Evolutionary conservation across 768 basidiomycete genomes (phyloP).

Genomic region (Pulveroboletus sp.): DNA sequence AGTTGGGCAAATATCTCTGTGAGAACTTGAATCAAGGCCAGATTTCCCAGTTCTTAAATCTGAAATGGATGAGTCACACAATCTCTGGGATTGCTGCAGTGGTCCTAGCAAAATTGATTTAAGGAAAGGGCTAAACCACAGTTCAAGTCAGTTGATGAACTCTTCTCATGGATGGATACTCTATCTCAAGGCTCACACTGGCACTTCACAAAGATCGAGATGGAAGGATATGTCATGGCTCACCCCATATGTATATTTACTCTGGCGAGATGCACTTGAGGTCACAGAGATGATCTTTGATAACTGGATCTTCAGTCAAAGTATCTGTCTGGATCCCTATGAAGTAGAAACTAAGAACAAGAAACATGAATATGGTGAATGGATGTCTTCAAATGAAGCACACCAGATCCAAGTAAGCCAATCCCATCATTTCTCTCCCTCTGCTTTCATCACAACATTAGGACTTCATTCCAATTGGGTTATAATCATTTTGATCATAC

Average conservation of each 20-base stretch:
- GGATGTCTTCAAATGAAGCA: too few relatives aligned
- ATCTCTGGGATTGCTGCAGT: too few relatives aligned
- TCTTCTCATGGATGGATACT: too few relatives aligned
- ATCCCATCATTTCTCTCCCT: not conserved
- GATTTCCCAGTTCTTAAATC: too few relatives aligned
- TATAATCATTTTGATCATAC: constrained; percentile 28
- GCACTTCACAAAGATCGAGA: not conserved
- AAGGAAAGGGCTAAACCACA: too few relatives aligned
- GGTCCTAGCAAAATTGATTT: too few relatives aligned
- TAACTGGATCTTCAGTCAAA: not conserved
- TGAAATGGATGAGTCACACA: too few relatives aligned
- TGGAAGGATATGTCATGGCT: not conserved
- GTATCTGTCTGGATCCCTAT: not conserved
- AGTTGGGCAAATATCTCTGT: too few relatives aligned
- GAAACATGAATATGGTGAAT: not conserved
- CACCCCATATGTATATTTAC: not conserved
- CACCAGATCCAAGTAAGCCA: not conserved
- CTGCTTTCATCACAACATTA: not conserved
- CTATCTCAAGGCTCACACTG: not conserved
- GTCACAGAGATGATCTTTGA: not conserved
- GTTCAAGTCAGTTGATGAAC: too few relatives aligned
- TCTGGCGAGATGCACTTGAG: not conserved
- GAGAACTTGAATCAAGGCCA: too few relatives aligned
- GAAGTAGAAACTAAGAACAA: not conserved
- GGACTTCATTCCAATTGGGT: not conserved